Evolutionary conservation across 1,284 basidiomycete genomes (phyloP).

Genomic region (Serendipita sp.): DNA sequence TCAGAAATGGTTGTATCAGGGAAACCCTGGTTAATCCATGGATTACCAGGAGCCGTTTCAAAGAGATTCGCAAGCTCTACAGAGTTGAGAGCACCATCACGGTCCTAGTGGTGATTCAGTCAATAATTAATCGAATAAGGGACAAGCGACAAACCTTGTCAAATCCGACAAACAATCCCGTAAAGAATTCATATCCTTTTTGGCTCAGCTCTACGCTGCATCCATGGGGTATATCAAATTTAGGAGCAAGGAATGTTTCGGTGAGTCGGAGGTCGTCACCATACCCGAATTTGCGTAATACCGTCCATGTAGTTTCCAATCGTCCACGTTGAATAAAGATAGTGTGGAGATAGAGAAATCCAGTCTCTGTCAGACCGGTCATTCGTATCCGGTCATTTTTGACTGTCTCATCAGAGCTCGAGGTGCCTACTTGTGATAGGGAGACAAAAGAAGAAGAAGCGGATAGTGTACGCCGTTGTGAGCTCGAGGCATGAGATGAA

Average conservation of each 20-base stretch:
- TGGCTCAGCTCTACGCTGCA: slow-evolving; percentile 92
- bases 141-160: slow-evolving; percentile 55
- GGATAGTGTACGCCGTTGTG: slow-evolving; percentile 5
- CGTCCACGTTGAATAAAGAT: slow-evolving; percentile 94
- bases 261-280: slow-evolving; percentile 83
- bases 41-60: slow-evolving; percentile 87
- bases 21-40: slow-evolving; percentile 77
- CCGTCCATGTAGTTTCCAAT: slow-evolving; percentile 96
- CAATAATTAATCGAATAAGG: slow-evolving; percentile 9
- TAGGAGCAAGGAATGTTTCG: slow-evolving; percentile 78
- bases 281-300: slow-evolving; percentile 88
- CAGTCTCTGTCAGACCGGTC: slow-evolving; percentile 74
- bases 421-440: slow-evolving; percentile 16
- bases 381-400: neutral
- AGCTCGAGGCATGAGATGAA: slow-evolving; percentile 13
- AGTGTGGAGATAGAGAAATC: slow-evolving; percentile 91
- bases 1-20: slow-evolving; percentile 84
- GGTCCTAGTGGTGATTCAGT: slow-evolving; percentile 42
- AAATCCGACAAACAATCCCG: slow-evolving; percentile 91
- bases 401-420: slow-evolving; percentile 11
- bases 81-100: slow-evolving; percentile 82
- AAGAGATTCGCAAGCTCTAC: slow-evolving; percentile 84
- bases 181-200: slow-evolving; percentile 91
- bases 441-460: slow-evolving; percentile 15
- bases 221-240: slow-evolving; percentile 87